Conservation (phyloP, 2,329 filamentous ascomycete species). For the Fusarium torreyae region DNA sequence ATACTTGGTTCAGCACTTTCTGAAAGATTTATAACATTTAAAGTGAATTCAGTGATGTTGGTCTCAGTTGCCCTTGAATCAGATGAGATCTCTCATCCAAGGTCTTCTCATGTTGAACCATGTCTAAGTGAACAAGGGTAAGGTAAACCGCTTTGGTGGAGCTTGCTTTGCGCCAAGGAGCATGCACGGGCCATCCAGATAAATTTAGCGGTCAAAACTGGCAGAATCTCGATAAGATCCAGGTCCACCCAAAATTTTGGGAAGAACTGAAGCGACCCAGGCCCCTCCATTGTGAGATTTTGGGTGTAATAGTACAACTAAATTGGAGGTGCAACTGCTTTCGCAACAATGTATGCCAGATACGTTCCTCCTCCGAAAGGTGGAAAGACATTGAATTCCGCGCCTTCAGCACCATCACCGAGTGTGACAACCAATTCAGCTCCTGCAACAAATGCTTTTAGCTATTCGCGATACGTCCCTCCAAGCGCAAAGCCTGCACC, state of each 20-base stretch:
- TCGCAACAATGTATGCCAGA: conserved; percentile 59
- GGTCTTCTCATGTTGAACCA: conserved; percentile 35
- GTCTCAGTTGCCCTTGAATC: neutral
- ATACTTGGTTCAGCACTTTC: conserved; percentile 21
- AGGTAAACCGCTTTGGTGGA: conserved; percentile 29
- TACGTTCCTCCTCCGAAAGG: conserved; percentile 58
- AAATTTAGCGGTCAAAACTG: conserved; percentile 55
- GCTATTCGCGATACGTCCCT: conserved; percentile 60
- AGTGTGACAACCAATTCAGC: conserved; percentile 9
- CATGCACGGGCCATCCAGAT: conserved; percentile 36
- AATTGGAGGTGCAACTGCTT: conserved; percentile 38
- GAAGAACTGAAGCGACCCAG: conserved; percentile 16
- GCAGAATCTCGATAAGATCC: conserved; percentile 58
- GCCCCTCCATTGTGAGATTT: conserved; percentile 35
- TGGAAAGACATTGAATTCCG: conserved; percentile 1
- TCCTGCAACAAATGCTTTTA: conserved; percentile 42
- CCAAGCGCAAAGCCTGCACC: conserved; percentile 51
- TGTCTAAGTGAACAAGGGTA: conserved; percentile 42
- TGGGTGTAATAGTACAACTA: neutral
- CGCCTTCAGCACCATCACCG: neutral
- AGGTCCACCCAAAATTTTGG: conserved; percentile 56
- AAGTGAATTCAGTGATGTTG: neutral
- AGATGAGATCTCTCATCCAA: conserved; percentile 26
- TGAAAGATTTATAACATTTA: neutral
- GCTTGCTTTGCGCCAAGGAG: conserved; percentile 26